Percentiles rank a stretch among this genome's conserved stretches.
Evolutionary conservation across 208 protist genomes (phyloP).

Genomic region (Histomonas meleagridis): DNA sequence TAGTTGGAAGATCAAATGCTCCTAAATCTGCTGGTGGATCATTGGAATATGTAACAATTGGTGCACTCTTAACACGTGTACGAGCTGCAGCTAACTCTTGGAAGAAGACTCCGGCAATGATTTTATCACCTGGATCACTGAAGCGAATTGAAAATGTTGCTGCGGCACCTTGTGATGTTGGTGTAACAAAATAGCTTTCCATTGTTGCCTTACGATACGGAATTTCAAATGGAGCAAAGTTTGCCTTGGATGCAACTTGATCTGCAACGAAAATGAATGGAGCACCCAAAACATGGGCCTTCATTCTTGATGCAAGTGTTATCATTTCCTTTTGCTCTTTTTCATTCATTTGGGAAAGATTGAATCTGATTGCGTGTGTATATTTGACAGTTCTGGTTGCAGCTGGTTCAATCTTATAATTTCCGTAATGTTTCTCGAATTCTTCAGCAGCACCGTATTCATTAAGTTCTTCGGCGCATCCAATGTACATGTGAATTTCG

Average conservation of each 20-base stretch:
- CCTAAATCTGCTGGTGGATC: neutral
- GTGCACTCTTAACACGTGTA: neutral
- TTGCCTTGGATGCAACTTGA: neutral
- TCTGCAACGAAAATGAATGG: neutral
- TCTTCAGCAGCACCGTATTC: neutral
- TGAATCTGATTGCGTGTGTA: neutral
- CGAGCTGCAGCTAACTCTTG: neutral
- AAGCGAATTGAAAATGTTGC: conserved; percentile 27
- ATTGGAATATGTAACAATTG: conserved; percentile 1
- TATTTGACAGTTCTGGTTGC: neutral
- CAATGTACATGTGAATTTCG: neutral
- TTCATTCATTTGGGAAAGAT: neutral
- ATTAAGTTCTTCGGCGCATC: neutral
- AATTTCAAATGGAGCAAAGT: conserved; percentile 35
- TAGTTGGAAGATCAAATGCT: neutral
- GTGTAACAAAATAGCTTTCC: neutral
- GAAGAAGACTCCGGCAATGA: conserved; percentile 27
- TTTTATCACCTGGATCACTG: neutral
- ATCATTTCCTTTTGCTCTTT: neutral
- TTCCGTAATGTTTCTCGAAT: neutral
- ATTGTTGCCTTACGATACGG: neutral
- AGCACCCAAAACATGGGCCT: neutral
- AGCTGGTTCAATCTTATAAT: neutral
- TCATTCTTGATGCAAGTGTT: neutral
- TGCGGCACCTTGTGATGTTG: neutral